A percentile compares a stretch with the other conserved stretches of the same genome.
Evolutionary conservation across 768 basidiomycete species (phyloP).

Genomic region (Baorangia bicolor): DNA sequence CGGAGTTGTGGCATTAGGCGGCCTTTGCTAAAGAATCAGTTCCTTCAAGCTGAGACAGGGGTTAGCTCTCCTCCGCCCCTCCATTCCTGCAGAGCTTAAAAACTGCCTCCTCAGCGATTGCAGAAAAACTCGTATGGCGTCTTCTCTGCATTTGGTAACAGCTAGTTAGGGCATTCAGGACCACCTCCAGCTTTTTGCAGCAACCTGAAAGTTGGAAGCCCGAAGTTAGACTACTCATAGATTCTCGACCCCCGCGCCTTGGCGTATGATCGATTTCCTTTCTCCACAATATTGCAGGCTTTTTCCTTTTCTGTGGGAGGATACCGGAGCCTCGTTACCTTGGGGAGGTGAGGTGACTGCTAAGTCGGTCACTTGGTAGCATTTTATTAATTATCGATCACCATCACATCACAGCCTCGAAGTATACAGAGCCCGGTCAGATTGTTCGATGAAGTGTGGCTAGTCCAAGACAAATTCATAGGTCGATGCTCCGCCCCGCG

Average conservation of each 20-base stretch:
- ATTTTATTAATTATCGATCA: no score
- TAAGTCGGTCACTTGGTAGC: no score
- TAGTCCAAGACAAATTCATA: not conserved
- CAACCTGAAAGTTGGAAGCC: not conserved
- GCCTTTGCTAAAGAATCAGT: not conserved
- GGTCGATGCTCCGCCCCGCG: not conserved
- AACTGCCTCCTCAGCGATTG: not conserved
- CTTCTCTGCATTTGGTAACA: not conserved
- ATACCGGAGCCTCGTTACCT: not conserved
- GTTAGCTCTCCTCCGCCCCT: not conserved
- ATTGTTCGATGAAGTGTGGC: not conserved
- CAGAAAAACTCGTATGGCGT: not conserved
- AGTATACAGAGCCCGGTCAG: not conserved
- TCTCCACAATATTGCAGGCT: not conserved
- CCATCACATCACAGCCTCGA: not conserved
- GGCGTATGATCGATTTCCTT: not conserved
- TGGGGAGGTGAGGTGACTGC: no score
- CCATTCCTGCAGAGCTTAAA: not conserved
- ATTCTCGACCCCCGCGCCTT: not conserved
- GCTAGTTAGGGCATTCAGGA: not conserved
- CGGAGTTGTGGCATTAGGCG: not conserved
- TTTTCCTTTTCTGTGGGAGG: not conserved
- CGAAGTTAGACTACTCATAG: not conserved
- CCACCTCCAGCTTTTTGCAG: not conserved
- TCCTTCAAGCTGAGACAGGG: not conserved